Conservation (phyloP, 495 filamentous ascomycete genomes). For the Hypoxylon rickii region DNA sequence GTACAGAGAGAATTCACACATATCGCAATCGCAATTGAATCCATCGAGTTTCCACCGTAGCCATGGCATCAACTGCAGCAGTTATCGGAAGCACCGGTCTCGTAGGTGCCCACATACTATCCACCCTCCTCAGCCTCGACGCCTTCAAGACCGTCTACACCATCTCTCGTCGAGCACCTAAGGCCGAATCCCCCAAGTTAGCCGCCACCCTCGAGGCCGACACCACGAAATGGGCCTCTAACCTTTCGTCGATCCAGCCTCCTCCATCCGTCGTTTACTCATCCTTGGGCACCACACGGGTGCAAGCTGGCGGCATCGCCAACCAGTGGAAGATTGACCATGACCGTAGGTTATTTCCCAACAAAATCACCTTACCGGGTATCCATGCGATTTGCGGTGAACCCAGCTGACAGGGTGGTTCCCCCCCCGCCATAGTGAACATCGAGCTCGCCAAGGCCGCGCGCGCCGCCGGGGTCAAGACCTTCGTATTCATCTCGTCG, state of each 20-base stretch:
- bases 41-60: not conserved
- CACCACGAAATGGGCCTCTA: constrained; percentile 58
- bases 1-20: no score
- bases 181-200: constrained; percentile 54
- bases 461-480: constrained; percentile 63
- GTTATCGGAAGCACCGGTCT: constrained; percentile 63
- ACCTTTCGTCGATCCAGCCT: constrained; percentile 58
- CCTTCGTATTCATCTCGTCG: constrained; percentile 71
- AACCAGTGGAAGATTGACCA: constrained; percentile 79
- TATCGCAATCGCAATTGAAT: no score
- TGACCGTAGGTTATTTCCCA: constrained; percentile 46
- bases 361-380: not conserved
- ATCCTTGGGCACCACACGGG: constrained; percentile 68
- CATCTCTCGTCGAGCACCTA: constrained; percentile 59
- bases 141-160: constrained; percentile 55
- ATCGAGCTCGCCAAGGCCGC: constrained; percentile 69
- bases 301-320: constrained; percentile 66
- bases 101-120: constrained; percentile 61
- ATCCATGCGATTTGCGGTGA: not conserved
- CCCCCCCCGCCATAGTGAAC: constrained; percentile 49
- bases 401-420: constrained; percentile 1
- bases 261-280: constrained; percentile 65
- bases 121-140: constrained; percentile 54
- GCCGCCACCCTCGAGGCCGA: constrained; percentile 52
- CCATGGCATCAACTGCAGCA: constrained; percentile 49